phyloP scores from a whole-genome alignment of 2,329 filamentous ascomycete genomes.

The Pezicula neosporulosa region DNA sequence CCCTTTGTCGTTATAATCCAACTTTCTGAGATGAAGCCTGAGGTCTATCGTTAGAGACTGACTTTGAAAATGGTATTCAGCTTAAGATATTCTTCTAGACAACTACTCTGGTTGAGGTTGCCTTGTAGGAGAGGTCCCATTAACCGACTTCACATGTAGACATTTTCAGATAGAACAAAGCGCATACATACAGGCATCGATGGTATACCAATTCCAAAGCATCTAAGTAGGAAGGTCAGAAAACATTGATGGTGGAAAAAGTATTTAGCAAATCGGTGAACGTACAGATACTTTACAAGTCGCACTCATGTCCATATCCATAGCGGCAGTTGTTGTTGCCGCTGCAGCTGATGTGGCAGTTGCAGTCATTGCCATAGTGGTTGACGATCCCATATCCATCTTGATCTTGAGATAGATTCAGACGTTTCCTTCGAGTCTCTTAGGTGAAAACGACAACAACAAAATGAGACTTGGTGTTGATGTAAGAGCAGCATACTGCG shows the following conservation, averaged over 20 bases:
- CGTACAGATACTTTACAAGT: constrained; percentile 14
- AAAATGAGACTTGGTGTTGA: too few species aligned
- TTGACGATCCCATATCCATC: constrained; percentile 18
- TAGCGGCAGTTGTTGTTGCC: constrained; percentile 4
- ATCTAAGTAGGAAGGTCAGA: constrained; percentile 45
- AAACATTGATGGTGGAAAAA: background rate
- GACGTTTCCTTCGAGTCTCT: background rate
- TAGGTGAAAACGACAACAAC: background rate
- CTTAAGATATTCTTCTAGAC: too few species aligned
- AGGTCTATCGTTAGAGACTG: background rate
- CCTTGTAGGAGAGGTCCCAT: background rate
- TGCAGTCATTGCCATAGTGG: constrained; percentile 7
- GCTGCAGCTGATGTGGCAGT: constrained; percentile 5
- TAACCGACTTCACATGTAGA: too few species aligned
- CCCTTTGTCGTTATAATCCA: constrained; percentile 69
- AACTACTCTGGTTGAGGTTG: background rate
- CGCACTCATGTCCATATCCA: constrained; percentile 12
- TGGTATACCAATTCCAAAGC: constrained; percentile 76
- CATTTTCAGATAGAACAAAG: background rate
- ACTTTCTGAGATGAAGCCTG: constrained; percentile 58
- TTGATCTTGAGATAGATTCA: background rate
- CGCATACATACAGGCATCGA: constrained; percentile 52
- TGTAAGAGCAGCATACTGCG: too few species aligned
- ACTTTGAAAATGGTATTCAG: too few species aligned
- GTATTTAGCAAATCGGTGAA: background rate